Evolutionary conservation across 106 monocot genomes (phyloP).

Genomic region (Apostasia shenzhenica): DNA sequence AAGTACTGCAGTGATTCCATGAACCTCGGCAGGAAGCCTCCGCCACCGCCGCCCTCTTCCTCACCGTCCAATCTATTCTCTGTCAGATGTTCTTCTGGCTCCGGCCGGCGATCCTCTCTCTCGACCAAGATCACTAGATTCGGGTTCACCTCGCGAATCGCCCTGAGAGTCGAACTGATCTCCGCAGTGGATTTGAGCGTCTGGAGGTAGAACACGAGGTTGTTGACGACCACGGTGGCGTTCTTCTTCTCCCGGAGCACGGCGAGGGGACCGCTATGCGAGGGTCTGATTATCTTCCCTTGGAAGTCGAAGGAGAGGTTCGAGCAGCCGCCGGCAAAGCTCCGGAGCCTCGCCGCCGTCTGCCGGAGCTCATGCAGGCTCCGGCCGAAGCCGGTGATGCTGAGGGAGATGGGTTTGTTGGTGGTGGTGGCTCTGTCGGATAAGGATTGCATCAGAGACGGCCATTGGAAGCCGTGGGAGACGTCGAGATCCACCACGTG

Average conservation of each 20-base stretch:
- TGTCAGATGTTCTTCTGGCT: too few species aligned
- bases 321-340: conserved; percentile 33
- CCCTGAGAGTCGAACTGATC: conserved; percentile 13
- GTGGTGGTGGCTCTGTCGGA: conserved; percentile 33
- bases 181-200: conserved; percentile 22
- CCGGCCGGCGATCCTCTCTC: conserved; percentile 16
- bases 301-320: conserved; percentile 47
- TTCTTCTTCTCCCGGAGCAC: conserved; percentile 6
- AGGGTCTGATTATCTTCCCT: conserved; percentile 14
- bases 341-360: conserved; percentile 31
- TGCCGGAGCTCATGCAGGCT: conserved; percentile 30
- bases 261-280: not conserved
- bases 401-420: conserved; percentile 23
- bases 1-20: conserved; percentile 37
- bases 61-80: not conserved
- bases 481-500: conserved; percentile 64
- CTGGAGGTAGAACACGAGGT: conserved; percentile 31
- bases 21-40: conserved; percentile 24
- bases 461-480: conserved; percentile 66
- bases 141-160: conserved; percentile 31
- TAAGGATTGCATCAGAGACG: conserved; percentile 64
- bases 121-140: conserved; percentile 39
- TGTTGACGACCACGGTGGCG: conserved; percentile 40
- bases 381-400: conserved; percentile 35
- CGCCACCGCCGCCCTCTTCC: not conserved